Percentiles rank a stretch among this genome's conserved stretches.
These are phyloP conservation scores for Rhodotorula sp. DNA, from an alignment of 1,284 basidiomycete species.

Conservation along the genomic window DNA sequence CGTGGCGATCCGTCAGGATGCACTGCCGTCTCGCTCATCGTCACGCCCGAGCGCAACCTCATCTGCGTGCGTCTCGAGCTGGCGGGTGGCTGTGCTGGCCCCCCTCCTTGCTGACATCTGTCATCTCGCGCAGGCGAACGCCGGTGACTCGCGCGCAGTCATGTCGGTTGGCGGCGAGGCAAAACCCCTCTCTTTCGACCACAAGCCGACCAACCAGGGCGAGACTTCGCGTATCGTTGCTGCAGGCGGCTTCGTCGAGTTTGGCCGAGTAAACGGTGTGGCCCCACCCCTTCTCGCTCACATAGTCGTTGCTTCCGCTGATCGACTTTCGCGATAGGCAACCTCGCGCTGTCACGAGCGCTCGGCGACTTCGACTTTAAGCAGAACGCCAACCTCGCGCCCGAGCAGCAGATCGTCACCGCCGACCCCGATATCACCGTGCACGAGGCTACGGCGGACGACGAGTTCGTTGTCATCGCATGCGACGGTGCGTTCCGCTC, in stretches of 20 bases:
- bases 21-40: slow-evolving; percentile 86
- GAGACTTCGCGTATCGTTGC: slow-evolving; percentile 84
- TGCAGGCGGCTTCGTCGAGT: slow-evolving; percentile 98
- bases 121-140: slow-evolving; percentile 72
- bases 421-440: slow-evolving; percentile 86
- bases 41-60: slow-evolving; percentile 75
- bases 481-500: slow-evolving; percentile 75
- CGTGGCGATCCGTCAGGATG: slow-evolving; percentile 92
- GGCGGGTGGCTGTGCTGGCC: neutral
- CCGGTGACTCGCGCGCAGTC: slow-evolving; percentile 95
- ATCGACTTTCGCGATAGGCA: slow-evolving; percentile 61
- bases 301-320: neutral
- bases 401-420: slow-evolving; percentile 94
- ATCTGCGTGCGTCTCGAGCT: slow-evolving; percentile 64
- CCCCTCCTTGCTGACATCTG: too few species aligned
- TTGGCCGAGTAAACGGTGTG: slow-evolving; percentile 92
- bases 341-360: slow-evolving; percentile 91
- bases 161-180: slow-evolving; percentile 80
- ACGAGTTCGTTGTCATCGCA: slow-evolving; percentile 93
- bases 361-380: slow-evolving; percentile 99
- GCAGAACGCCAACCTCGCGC: slow-evolving; percentile 76
- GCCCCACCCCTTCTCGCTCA: slow-evolving; percentile 7
- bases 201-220: slow-evolving; percentile 86
- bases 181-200: slow-evolving; percentile 87
- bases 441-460: slow-evolving; percentile 79